phyloP scores from a whole-genome alignment of 495 filamentous ascomycete species.

The Aspergillus affinis region DNA sequence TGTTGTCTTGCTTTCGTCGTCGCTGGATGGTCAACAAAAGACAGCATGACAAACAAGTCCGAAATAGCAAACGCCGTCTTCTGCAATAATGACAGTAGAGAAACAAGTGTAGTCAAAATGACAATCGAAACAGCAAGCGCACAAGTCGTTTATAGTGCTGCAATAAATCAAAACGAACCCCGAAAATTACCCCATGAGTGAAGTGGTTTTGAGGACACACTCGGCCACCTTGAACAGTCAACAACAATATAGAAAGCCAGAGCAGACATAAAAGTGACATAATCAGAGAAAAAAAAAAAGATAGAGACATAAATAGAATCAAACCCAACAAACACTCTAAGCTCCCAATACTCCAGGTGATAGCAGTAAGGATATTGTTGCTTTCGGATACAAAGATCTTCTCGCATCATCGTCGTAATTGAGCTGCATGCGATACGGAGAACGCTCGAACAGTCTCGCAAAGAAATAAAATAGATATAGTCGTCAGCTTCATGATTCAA shows the following conservation, averaged over 20 bases:
- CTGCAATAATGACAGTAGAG: constrained; percentile 18
- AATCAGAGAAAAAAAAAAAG: constrained; percentile 13
- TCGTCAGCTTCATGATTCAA: constrained; percentile 11
- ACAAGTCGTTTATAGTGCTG: constrained; percentile 16
- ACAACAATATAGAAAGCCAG: constrained; percentile 12
- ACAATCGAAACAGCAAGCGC: constrained; percentile 1
- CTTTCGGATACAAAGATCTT: constrained; percentile 32
- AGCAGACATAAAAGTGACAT: constrained; percentile 15
- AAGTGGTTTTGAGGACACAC: constrained; percentile 5
- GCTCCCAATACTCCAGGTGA: constrained; percentile 29
- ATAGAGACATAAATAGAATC: constrained; percentile 21
- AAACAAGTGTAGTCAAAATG: constrained; percentile 6
- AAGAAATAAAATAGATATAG: constrained; percentile 13
- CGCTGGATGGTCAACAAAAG: constrained; percentile 6
- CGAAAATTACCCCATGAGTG: constrained; percentile 19
- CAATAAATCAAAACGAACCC: constrained; percentile 6
- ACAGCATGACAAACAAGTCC: constrained; percentile 11
- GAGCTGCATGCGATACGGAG: constrained; percentile 22
- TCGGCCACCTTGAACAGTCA: constrained; percentile 16
- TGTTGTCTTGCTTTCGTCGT: constrained; percentile 1
- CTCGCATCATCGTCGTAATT: constrained; percentile 43
- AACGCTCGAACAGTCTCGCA: constrained; percentile 28
- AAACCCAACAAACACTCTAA: constrained; percentile 19
- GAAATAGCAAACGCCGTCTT: constrained; percentile 27
- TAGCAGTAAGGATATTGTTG: constrained; percentile 21